Percentiles rank a stretch among this genome's conserved stretches.
Conservation (phyloP, 257 asterid genomes). For the Linderniella brevidens region DNA sequence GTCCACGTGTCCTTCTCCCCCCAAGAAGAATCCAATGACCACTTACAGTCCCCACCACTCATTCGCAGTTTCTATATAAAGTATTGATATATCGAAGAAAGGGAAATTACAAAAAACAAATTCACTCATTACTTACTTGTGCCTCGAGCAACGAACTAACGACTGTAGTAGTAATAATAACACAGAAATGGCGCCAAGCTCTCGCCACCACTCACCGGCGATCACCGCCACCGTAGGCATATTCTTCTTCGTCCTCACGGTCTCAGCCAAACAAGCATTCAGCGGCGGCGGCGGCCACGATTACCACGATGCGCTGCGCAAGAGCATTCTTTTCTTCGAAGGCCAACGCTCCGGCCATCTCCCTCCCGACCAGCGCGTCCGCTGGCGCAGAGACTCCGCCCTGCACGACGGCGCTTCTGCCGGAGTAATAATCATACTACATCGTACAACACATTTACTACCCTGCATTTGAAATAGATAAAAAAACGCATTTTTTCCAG, state of each 20-base stretch:
- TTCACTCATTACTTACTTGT: slow-evolving; percentile 14
- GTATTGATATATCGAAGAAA: too few species aligned
- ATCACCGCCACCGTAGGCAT: slow-evolving; percentile 11
- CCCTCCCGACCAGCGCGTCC: slow-evolving; percentile 63
- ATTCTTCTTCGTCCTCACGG: slow-evolving; percentile 10
- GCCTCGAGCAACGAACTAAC: slow-evolving; percentile 15
- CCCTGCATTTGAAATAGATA: background rate
- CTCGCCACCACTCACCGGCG: slow-evolving; percentile 13
- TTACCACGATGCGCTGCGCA: slow-evolving; percentile 67
- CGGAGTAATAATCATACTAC: slow-evolving; percentile 22
- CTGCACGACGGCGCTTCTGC: slow-evolving; percentile 63
- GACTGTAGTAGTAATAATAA: too few species aligned
- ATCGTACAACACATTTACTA: background rate
- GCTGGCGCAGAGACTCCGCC: slow-evolving; percentile 77
- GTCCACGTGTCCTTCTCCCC: slow-evolving; percentile 24
- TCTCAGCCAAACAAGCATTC: slow-evolving; percentile 10
- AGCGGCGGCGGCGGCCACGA: slow-evolving; percentile 25
- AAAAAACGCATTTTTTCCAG: slow-evolving; percentile 11
- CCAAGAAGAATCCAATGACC: slow-evolving; percentile 45
- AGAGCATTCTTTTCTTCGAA: slow-evolving; percentile 81
- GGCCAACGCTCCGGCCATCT: slow-evolving; percentile 91
- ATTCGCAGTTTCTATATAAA: slow-evolving; percentile 7
- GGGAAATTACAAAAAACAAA: slow-evolving; percentile 1
- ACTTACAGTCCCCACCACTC: background rate
- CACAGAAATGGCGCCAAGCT: slow-evolving; percentile 49